A percentile compares a stretch with the other conserved stretches of the same genome.
Evolutionary conservation across 169 alveolate genomes (phyloP).

Genomic region (Nephromyces sp.): DNA sequence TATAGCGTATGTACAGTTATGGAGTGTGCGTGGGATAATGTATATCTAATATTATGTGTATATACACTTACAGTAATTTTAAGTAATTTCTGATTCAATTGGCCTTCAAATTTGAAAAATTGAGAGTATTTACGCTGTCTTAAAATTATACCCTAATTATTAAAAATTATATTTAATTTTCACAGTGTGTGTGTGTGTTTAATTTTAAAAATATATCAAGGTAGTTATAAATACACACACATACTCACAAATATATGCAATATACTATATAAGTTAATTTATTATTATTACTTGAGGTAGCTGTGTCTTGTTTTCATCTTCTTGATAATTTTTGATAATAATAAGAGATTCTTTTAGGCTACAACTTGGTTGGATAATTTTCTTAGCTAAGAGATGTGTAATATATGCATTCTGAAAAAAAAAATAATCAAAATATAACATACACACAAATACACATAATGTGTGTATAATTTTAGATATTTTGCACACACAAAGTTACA

Average conservation of each 20-base stretch:
- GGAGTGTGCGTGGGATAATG: too few relatives aligned
- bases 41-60: too few relatives aligned
- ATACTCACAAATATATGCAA: not conserved
- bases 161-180: too few relatives aligned
- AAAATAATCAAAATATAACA: too few relatives aligned
- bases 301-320: not conserved
- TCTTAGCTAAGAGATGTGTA: not conserved
- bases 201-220: too few relatives aligned
- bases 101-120: slow-evolving; percentile 25
- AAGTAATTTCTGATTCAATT: slow-evolving; percentile 5
- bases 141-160: slow-evolving; percentile 24
- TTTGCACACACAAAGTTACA: too few relatives aligned
- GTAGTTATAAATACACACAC: not conserved
- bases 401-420: too few relatives aligned
- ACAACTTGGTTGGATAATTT: not conserved
- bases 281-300: not conserved
- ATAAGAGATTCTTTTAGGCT: not conserved
- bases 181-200: too few relatives aligned
- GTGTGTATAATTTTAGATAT: too few relatives aligned
- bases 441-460: too few relatives aligned
- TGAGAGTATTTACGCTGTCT: slow-evolving; percentile 30
- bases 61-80: slow-evolving; percentile 7
- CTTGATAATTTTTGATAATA: too few relatives aligned
- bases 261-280: not conserved
- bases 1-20: too few relatives aligned